phyloP scores from a whole-genome alignment of 768 basidiomycete species.

The Panaeolus cyanescens region DNA sequence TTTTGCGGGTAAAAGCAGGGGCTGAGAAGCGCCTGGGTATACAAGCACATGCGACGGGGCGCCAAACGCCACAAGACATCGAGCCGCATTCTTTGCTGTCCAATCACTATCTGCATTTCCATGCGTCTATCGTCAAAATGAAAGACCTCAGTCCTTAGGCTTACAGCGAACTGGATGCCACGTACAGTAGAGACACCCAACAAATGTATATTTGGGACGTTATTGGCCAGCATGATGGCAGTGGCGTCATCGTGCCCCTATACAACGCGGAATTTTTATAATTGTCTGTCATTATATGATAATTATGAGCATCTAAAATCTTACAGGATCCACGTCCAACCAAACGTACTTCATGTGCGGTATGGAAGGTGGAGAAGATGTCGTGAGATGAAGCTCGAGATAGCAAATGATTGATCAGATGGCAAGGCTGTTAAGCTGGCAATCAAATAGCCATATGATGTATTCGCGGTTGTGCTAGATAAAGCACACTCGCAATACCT shows the following conservation, averaged over 20 bases:
- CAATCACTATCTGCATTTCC: slow-evolving; percentile 70
- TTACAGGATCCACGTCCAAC: slow-evolving; percentile 69
- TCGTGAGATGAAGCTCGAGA: background rate
- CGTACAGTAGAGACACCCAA: slow-evolving; percentile 84
- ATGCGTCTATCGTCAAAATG: slow-evolving; percentile 56
- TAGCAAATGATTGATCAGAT: background rate
- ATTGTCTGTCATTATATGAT: background rate
- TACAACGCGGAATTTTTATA: background rate
- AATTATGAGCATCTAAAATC: slow-evolving; percentile 15
- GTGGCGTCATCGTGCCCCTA: slow-evolving; percentile 94
- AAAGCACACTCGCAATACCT: too few relatives aligned
- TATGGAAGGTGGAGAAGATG: background rate
- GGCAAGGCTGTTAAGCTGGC: too few relatives aligned
- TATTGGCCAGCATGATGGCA: slow-evolving; percentile 76
- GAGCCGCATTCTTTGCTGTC: slow-evolving; percentile 74
- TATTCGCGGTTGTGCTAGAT: too few relatives aligned
- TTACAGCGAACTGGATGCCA: background rate
- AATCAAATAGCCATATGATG: too few relatives aligned
- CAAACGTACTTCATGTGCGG: slow-evolving; percentile 44
- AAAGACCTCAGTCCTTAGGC: background rate
- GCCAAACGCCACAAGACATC: slow-evolving; percentile 75
- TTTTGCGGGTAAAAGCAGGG: slow-evolving; percentile 59
- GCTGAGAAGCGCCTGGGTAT: slow-evolving; percentile 69
- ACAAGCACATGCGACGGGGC: slow-evolving; percentile 60
- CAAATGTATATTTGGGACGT: slow-evolving; percentile 64